phyloP scores from a whole-genome alignment of 768 basidiomycete genomes.

The Phlebiopsis flavidoalba region DNA sequence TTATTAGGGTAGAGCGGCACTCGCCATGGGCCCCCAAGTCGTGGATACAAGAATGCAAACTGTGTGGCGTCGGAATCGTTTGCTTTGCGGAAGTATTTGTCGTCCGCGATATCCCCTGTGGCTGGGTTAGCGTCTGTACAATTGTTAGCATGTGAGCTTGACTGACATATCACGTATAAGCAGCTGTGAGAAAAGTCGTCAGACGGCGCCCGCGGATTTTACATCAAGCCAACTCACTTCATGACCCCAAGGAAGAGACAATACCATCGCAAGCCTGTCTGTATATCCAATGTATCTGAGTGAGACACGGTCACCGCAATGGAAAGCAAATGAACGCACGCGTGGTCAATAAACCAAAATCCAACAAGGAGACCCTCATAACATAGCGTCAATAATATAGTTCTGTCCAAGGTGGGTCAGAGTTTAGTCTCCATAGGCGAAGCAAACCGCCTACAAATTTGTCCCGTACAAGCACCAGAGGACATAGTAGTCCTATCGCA shows the following conservation, averaged over 20 bases:
- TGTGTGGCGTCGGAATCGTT: conserved; percentile 94
- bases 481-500: conserved; percentile 81
- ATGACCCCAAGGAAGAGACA: conserved; percentile 79
- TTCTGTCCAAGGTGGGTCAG: conserved; percentile 42
- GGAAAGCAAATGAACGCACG: conserved; percentile 46
- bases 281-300: neutral
- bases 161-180: conserved; percentile 69
- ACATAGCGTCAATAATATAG: conserved; percentile 73
- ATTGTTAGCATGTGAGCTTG: conserved; percentile 36
- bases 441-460: conserved; percentile 66
- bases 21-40: conserved; percentile 67
- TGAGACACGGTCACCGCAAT: neutral
- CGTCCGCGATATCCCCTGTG: conserved; percentile 82
- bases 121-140: neutral
- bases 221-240: conserved; percentile 50
- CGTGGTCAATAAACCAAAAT: conserved; percentile 95
- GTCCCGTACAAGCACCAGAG: conserved; percentile 81
- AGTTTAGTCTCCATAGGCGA: neutral
- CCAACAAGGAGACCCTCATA: conserved; percentile 88
- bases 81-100: conserved; percentile 90
- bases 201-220: neutral
- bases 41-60: conserved; percentile 70
- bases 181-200: conserved; percentile 37
- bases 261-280: conserved; percentile 83
- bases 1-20: conserved; percentile 20